Evolutionary conservation across 495 filamentous ascomycete genomes (phyloP), one percentile per base, ranked within the genome.

Genomic region (Aspergillus carlsbadensis): DNA sequence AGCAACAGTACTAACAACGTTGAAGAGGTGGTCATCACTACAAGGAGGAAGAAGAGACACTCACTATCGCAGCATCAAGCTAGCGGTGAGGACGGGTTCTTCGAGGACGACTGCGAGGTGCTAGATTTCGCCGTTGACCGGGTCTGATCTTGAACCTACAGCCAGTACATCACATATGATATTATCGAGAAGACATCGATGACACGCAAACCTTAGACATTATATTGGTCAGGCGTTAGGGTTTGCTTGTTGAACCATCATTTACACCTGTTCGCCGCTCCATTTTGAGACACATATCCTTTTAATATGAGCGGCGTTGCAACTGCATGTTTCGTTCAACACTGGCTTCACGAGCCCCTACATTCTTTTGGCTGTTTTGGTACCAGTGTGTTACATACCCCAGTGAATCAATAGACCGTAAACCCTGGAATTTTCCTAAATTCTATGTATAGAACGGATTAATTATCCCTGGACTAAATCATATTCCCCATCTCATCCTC

Each of bases 61-160:
- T 60, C 63, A 11, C 56, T 63, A 45, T 59, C 65, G 51, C 71
- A 58, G 57, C 63, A 41, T 63, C 73, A 36, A 51, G 49, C 53
- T 42, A 53, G 56, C n/a, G 80, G 79, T 21, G 88, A 86, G 31
- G 88, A 92, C 35, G 91, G 90, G 3, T 94, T 96, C 70, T 96
- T 96, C 63, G 92, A 96, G 69, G 91, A 96, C 65, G 92, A 94
- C 67, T 93, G 89, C 64, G 92, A 95, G 64, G 88, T 96, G 54
- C 77, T 96, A 61, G 92, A 96, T 74, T 96, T 92, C 82, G 90
- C 90, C 11, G 85, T 87, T 62, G 89, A 95, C 66, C 78, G 90
- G 63, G 90, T 93, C 34, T 93, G 76, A 84, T 37, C 37, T 35
- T 40, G 10, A 18, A 41, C 13, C 24, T 18, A 31, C 37, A 52